Conservation (phyloP, 2,329 filamentous ascomycete genomes). For the Penicillium sp. region DNA sequence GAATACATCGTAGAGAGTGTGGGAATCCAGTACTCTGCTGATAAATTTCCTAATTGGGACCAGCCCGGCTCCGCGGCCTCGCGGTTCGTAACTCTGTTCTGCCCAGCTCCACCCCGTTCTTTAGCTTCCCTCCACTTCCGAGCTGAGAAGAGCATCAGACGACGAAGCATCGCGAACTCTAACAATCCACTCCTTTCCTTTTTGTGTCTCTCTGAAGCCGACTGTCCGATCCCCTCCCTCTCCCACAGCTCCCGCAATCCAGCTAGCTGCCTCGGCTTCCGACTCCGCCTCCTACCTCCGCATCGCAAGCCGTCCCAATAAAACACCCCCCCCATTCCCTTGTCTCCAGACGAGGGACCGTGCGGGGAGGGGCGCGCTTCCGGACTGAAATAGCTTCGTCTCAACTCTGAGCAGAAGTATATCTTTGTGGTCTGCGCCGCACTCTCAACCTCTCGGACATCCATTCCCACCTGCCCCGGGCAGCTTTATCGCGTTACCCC, state of each 20-base stretch:
- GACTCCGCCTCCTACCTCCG: slow-evolving; percentile 4
- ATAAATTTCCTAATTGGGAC: slow-evolving; percentile 2
- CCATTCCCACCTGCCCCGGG: not conserved
- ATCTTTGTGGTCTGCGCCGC: not conserved
- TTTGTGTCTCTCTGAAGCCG: not conserved
- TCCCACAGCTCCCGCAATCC: not conserved
- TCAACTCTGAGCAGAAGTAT: not conserved
- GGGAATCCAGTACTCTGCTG: not conserved
- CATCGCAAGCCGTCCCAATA: slow-evolving; percentile 68
- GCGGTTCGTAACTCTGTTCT: not conserved
- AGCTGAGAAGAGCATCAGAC: not conserved
- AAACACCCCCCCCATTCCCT: slow-evolving; percentile 49
- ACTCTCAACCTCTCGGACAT: not conserved
- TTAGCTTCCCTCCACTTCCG: not conserved
- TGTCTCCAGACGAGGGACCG: slow-evolving; percentile 11
- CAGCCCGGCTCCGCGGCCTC: not conserved
- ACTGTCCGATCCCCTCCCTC: not conserved
- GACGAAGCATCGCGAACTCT: not conserved
- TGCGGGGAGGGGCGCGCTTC: slow-evolving; percentile 11
- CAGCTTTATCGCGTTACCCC: slow-evolving; percentile 2
- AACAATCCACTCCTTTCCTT: not conserved
- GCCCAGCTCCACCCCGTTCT: not conserved
- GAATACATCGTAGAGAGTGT: not conserved
- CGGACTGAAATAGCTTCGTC: not conserved
- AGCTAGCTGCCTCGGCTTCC: not conserved